Percentiles rank a stretch among this genome's conserved stretches.
Evolutionary conservation across 1,284 basidiomycete genomes (phyloP).

Genomic region (Puccinia novopanici): DNA sequence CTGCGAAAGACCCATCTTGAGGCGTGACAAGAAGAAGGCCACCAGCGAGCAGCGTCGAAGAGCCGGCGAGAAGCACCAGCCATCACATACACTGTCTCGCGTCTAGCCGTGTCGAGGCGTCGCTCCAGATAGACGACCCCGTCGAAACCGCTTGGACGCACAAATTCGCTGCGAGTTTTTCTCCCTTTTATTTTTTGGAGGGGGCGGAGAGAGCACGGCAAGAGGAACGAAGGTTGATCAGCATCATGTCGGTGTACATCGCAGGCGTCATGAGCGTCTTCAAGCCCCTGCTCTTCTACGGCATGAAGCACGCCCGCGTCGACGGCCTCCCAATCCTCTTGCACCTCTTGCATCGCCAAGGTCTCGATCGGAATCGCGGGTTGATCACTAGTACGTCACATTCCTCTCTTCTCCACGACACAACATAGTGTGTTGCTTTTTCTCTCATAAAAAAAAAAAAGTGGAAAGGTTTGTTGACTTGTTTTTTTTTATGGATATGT

Average conservation of each 20-base stretch:
- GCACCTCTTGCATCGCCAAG: background rate
- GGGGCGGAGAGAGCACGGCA: too few species aligned
- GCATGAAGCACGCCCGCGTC: slow-evolving; percentile 19
- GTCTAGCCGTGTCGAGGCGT: too few species aligned
- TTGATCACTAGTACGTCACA: slow-evolving; percentile 26
- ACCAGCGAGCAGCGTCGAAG: too few species aligned
- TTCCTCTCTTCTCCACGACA: background rate
- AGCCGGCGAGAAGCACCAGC: too few species aligned
- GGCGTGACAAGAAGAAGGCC: too few species aligned
- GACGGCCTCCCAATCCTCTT: slow-evolving; percentile 34
- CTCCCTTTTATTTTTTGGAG: too few species aligned
- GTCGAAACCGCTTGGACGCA: too few species aligned
- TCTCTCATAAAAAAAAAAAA: background rate
- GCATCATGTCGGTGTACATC: slow-evolving; percentile 46
- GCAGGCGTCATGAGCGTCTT: slow-evolving; percentile 42
- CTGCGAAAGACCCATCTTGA: too few species aligned
- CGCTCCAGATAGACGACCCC: too few species aligned
- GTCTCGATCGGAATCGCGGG: background rate
- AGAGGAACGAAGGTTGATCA: too few species aligned
- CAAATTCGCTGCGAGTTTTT: too few species aligned
- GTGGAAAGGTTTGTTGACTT: background rate
- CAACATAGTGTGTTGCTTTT: background rate
- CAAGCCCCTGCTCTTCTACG: slow-evolving; percentile 35
- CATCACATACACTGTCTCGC: too few species aligned
- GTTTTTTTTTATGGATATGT: background rate